These are phyloP conservation scores for Xylariomycetidae sp. DNA, from an alignment of 2,329 filamentous ascomycete genomes.

Conservation along the genomic window DNA sequence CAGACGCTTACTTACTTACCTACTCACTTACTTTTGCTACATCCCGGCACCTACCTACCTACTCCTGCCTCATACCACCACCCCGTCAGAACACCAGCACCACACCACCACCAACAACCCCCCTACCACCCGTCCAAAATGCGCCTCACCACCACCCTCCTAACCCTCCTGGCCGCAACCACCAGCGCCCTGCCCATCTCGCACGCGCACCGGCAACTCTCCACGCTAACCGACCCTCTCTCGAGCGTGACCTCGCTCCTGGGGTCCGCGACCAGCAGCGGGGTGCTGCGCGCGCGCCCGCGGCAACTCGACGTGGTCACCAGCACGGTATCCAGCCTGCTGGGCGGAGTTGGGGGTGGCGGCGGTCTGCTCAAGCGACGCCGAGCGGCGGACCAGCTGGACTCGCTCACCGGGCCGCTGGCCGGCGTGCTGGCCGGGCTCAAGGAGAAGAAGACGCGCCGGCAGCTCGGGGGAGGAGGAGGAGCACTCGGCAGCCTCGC, in stretches of 20 bases:
- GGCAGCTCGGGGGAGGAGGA: too few species aligned
- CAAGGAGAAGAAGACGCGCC: too few species aligned
- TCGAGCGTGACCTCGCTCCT: background rate
- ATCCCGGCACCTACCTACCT: too few species aligned
- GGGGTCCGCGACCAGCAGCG: background rate
- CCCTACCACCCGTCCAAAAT: background rate
- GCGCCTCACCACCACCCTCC: background rate
- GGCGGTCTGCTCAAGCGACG: background rate
- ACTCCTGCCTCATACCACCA: background rate
- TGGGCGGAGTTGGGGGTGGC: background rate
- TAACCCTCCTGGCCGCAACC: slow-evolving; percentile 11
- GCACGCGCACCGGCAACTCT: background rate
- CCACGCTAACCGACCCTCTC: background rate
- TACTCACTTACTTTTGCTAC: too few species aligned
- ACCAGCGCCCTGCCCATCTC: slow-evolving; percentile 5
- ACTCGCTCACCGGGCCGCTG: slow-evolving; percentile 5
- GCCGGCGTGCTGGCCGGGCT: too few species aligned
- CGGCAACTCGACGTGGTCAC: background rate
- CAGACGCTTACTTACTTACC: too few species aligned
- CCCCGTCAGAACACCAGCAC: background rate
- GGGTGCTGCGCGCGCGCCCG: too few species aligned
- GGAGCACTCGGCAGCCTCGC: too few species aligned
- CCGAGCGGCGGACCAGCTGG: background rate
- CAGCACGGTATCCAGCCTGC: background rate
- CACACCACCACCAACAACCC: background rate